Conservation (phyloP, 352 stramenopile genomes). For the Globisporangium barbulae region DNA sequence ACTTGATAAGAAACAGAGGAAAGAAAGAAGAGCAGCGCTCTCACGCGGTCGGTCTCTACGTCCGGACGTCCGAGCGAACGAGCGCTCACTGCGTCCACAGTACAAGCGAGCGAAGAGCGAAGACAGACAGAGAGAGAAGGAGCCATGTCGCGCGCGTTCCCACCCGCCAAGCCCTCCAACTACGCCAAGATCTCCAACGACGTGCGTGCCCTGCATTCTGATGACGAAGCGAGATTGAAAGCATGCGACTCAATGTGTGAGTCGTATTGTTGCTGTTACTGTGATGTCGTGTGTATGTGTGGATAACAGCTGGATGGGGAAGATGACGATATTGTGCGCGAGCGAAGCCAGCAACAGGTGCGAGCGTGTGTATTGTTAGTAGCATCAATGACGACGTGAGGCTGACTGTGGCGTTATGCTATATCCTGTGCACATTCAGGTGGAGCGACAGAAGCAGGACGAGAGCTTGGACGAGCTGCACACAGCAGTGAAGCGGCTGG, state of each 20-base stretch:
- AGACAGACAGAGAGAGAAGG: neutral
- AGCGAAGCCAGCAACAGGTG: constrained; percentile 55
- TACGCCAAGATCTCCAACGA: constrained; percentile 77
- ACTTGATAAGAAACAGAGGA: constrained; percentile 10
- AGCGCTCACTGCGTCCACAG: neutral
- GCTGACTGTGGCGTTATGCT: neutral
- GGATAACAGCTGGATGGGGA: constrained; percentile 42
- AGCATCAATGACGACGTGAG: neutral
- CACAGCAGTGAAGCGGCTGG: constrained; percentile 72
- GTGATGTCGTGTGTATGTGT: neutral
- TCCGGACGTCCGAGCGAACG: neutral
- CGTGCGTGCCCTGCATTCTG: constrained; percentile 20
- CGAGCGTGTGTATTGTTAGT: neutral
- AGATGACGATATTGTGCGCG: constrained; percentile 51
- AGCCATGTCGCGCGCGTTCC: constrained; percentile 58
- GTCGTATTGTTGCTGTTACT: neutral
- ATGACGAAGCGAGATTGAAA: neutral
- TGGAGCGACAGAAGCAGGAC: constrained; percentile 81
- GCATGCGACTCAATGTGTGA: neutral
- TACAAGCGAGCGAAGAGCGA: constrained; percentile 5
- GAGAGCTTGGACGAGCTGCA: constrained; percentile 80
- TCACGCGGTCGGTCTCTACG: neutral
- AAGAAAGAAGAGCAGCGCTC: neutral
- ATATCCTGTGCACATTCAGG: constrained; percentile 11
- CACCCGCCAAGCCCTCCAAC: constrained; percentile 49